Evolutionary conservation across 305 asterid species (phyloP), one percentile per base, ranked within the genome.

Genomic region (Rubia balearica): DNA sequence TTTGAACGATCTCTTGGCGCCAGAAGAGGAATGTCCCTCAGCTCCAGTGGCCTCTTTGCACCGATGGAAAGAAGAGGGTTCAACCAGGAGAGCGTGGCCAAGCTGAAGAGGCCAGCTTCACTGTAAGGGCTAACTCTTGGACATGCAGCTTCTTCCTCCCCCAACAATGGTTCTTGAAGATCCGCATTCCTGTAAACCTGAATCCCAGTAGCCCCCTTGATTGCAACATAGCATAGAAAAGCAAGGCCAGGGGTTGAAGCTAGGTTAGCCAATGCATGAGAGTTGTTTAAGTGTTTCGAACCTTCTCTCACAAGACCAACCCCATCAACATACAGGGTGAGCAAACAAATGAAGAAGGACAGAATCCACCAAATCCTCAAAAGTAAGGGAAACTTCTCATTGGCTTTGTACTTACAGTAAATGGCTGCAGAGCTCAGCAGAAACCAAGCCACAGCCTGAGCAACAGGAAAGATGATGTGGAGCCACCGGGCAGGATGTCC

Each of bases 61-160:
- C 99, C 99, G 0, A 74, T 76, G 14, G 99, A 91, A 71, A 94
- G 97, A 75, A 94, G 96, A 61, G 96, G 97, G 76, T 89, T 89
- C 81, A 94, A 70, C 99, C 99, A 94, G 64, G 97, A 94, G 76
- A 94, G 95, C 70, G 96, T 88, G 70, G 79, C 86, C 81, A 94
- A 84, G 81, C 99, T 91, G 66, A 89, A 81, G 75, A 94, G 19
- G 7, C 99, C 96, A 60, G 99, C 99, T 71, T 94, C 94, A 72
- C 83, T 77, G 60, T 88, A 94, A 41, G 97, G 96, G 56, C 95
- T 94, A 72, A 94, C 96, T 75, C 76, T 94, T 74, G 86, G 99
- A 84, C 96, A 87, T 59, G 95, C 97, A 6, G 91, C 85, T 72
- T 92, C 98, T 82, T 91, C 99, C 78, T 91, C 96, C 27, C 81